Base-by-base conservation (phyloP, 192 early-diverging fungal species). In the Podila horticola region DNA sequence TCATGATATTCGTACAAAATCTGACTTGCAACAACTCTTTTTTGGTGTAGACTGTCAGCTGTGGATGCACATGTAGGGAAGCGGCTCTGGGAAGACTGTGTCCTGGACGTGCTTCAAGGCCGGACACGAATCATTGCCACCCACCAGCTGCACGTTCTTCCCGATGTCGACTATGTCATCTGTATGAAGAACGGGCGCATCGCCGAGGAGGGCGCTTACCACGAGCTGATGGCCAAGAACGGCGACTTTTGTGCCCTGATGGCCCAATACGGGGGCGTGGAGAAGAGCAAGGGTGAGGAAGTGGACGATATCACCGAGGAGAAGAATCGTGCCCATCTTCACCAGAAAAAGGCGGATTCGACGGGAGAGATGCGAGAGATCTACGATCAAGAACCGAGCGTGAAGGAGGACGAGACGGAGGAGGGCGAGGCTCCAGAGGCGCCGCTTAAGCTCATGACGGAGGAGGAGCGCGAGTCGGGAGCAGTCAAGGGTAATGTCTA, bases 91-190 rank as follows among this genome's bases (percentile, higher is more conserved):
- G 17, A 72, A 66, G 76, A 79, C n/a, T 79, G 76, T 38, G 26
- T 79, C 15, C 10, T 79, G 64, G 58, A 48, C 9, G 70, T 68
- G 31, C 61, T 79, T 64, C 89, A 87, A 28, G 87, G 85, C 49
- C 93, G 95, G 67, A 87, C 92, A 29, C 87, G 96, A n/a, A 77
- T 99, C 38, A 88, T 96, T 48, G 95, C 95, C 19, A 95, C 95
- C 5, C 92, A 93, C 64, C 91, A 90, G 12, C 89, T 98, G 38
- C 91, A 93, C 61, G 92, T 92, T 52, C 62, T 98, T 4, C 89
- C 87, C 29, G 87, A 90, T 59, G 81, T 88, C 0, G 92, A 96
- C 64, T 84, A 86, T 29, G 86, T 96, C 9, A 73, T 95, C 64
- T 84, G 93, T 79, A 74, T 99, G 64, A 84, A 84, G 58, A 86